A percentile compares a stretch with the other conserved stretches of the same genome.
Conservation (phyloP, 2,329 filamentous ascomycete species). For the Epichloe typhina region DNA sequence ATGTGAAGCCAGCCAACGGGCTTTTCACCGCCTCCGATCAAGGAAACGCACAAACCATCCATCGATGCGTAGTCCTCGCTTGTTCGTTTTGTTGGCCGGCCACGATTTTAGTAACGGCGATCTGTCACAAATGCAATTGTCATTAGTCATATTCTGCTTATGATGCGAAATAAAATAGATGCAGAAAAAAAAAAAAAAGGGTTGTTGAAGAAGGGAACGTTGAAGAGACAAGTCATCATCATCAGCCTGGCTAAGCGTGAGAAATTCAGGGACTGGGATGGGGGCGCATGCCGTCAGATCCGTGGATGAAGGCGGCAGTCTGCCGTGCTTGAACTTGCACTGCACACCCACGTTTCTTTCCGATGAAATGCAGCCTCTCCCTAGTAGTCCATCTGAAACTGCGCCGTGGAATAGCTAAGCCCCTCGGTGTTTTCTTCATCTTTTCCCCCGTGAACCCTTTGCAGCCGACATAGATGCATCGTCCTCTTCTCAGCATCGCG, state of each 20-base stretch:
- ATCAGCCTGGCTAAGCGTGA: neutral
- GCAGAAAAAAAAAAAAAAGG: neutral
- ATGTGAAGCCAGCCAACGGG: neutral
- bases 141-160: conserved; percentile 5
- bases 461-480: too few species aligned
- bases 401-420: too few species aligned
- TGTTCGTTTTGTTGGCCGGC: neutral
- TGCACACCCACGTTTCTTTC: too few species aligned
- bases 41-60: neutral
- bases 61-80: neutral
- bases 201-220: neutral
- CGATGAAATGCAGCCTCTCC: too few species aligned
- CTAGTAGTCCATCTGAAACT: too few species aligned
- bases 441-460: neutral
- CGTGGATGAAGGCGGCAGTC: too few species aligned
- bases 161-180: neutral
- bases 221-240: neutral
- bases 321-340: too few species aligned
- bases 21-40: neutral
- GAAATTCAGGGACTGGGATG: too few species aligned
- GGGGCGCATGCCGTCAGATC: too few species aligned
- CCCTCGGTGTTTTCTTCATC: too few species aligned
- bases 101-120: conserved; percentile 9
- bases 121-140: conserved; percentile 8
- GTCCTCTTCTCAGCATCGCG: neutral